Percentiles rank a stretch among this genome's conserved stretches.
These are phyloP conservation scores for Hordeum pubiflorum DNA, from an alignment of 202 grass and related monocot genomes.

Conservation along the genomic window DNA sequence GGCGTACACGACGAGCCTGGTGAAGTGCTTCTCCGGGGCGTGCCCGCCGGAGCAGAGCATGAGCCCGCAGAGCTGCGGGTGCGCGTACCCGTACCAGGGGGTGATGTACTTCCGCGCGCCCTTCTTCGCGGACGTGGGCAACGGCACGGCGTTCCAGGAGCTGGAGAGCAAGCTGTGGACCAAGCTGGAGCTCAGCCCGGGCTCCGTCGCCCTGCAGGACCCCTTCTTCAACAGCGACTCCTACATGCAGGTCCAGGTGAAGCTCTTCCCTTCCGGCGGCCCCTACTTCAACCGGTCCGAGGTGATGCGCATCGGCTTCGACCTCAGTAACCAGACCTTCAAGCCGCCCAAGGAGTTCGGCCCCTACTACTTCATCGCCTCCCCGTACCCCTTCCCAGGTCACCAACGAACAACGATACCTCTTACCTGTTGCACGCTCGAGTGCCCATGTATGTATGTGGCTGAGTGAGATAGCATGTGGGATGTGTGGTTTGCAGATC, in stretches of 20 bases:
- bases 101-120: slow-evolving; percentile 71
- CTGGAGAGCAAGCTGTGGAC: slow-evolving; percentile 76
- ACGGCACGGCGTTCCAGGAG: slow-evolving; percentile 62
- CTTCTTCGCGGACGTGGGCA: slow-evolving; percentile 59
- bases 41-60: slow-evolving; percentile 60
- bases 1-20: slow-evolving; percentile 74
- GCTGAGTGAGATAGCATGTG: background rate
- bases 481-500: slow-evolving; percentile 20
- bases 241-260: slow-evolving; percentile 65
- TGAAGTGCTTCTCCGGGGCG: slow-evolving; percentile 42
- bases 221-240: slow-evolving; percentile 64
- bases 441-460: background rate
- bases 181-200: slow-evolving; percentile 57
- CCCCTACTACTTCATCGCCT: slow-evolving; percentile 73
- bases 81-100: slow-evolving; percentile 79
- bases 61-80: slow-evolving; percentile 78
- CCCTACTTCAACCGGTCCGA: slow-evolving; percentile 68
- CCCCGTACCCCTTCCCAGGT: slow-evolving; percentile 80
- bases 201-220: slow-evolving; percentile 73
- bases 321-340: slow-evolving; percentile 83
- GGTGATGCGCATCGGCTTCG: slow-evolving; percentile 69
- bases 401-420: background rate
- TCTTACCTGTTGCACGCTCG: background rate
- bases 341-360: slow-evolving; percentile 76
- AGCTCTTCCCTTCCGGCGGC: slow-evolving; percentile 66